These are phyloP conservation scores for Parathielavia hyrcaniae DNA, from an alignment of 495 filamentous ascomycete genomes.

Conservation along the genomic window DNA sequence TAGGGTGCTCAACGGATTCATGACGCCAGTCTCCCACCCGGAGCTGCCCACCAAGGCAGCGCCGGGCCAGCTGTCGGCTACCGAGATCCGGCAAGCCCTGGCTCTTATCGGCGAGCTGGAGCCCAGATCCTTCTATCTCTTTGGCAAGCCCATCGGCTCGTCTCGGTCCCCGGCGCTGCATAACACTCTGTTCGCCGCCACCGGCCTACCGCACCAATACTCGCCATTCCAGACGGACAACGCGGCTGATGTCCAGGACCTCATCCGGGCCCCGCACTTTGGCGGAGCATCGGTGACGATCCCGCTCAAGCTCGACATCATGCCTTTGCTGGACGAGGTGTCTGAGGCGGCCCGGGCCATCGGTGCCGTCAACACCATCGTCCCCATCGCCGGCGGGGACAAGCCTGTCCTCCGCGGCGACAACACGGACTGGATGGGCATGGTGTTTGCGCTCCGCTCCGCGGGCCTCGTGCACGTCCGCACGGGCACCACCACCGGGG, in stretches of 20 bases:
- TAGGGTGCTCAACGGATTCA: conserved; percentile 81
- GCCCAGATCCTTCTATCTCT: conserved; percentile 72
- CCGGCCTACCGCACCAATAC: conserved; percentile 86
- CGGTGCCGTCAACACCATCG: conserved; percentile 93
- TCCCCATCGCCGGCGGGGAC: conserved; percentile 38
- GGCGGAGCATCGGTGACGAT: conserved; percentile 95
- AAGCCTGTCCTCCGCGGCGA: conserved; percentile 58
- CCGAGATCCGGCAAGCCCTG: conserved; percentile 75
- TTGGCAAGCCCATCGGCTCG: conserved; percentile 72
- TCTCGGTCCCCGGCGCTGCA: conserved; percentile 86
- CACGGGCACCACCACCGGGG: conserved; percentile 28
- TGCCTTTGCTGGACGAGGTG: conserved; percentile 72
- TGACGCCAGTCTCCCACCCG: conserved; percentile 94
- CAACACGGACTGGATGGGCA: conserved; percentile 97
- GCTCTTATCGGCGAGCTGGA: conserved; percentile 74
- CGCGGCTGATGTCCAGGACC: conserved; percentile 54
- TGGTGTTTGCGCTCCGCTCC: conserved; percentile 71
- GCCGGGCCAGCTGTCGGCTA: conserved; percentile 86
- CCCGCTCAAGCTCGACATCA: conserved; percentile 85
- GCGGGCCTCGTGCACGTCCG: conserved; percentile 49
- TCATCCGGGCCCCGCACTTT: conserved; percentile 68
- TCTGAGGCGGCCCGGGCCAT: conserved; percentile 72
- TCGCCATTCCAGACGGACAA: conserved; percentile 66
- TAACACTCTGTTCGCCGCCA: conserved; percentile 72
- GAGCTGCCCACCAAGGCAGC: conserved; percentile 85